Conservation (phyloP, 768 basidiomycete species). For the Pholiota microspora region DNA sequence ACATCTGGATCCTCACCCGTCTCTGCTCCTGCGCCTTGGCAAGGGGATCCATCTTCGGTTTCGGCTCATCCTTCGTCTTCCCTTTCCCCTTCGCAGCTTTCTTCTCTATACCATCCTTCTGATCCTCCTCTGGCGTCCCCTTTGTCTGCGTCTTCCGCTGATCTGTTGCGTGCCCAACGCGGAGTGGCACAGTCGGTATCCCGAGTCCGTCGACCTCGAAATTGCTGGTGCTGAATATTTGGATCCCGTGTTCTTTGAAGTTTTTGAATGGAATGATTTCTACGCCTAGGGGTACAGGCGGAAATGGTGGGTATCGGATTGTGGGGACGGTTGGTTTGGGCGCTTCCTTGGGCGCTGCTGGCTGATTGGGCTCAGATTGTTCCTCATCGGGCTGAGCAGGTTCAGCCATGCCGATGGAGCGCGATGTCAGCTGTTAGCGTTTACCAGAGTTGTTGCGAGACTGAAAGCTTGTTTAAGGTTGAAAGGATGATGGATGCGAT, state of each 20-base stretch:
- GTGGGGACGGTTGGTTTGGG: neutral
- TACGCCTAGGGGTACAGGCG: slow-evolving; percentile 33
- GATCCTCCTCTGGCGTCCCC: slow-evolving; percentile 33
- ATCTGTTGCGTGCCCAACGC: slow-evolving; percentile 53
- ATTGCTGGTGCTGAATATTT: slow-evolving; percentile 39
- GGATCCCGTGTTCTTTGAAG: slow-evolving; percentile 59
- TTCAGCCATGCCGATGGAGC: neutral
- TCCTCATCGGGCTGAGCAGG: neutral
- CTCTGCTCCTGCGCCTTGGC: slow-evolving; percentile 18
- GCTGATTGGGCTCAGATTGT: neutral
- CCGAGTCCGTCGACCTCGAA: slow-evolving; percentile 64
- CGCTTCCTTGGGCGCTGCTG: neutral
- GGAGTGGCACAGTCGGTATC: slow-evolving; percentile 62
- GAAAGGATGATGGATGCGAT: too few species aligned
- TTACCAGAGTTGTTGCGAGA: neutral
- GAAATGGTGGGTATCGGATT: slow-evolving; percentile 28
- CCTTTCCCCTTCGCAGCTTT: slow-evolving; percentile 11
- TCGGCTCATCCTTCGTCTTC: slow-evolving; percentile 7
- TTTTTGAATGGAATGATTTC: slow-evolving; percentile 52
- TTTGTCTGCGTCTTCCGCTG: slow-evolving; percentile 53
- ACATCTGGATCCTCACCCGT: slow-evolving; percentile 14
- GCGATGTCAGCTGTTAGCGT: neutral
- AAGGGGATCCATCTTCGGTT: slow-evolving; percentile 12
- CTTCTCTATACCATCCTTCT: slow-evolving; percentile 40
- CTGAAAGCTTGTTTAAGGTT: neutral